Evolutionary conservation across 495 filamentous ascomycete species (phyloP).

Genomic region (Neurospora sp.): DNA sequence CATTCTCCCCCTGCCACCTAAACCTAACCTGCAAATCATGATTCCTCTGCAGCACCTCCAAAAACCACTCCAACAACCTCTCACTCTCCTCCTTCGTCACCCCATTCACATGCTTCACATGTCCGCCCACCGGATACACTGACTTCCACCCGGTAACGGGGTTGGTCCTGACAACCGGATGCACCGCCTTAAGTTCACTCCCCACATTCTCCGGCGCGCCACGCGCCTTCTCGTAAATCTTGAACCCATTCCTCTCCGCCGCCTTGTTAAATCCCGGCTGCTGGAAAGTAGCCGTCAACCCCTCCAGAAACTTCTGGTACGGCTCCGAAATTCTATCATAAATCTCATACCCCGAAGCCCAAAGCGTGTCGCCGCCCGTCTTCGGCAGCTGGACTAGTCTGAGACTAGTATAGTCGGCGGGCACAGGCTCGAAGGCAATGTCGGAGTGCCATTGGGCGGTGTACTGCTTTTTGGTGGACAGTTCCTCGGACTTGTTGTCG

Average conservation of each 20-base stretch:
- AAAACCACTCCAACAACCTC: slow-evolving; percentile 49
- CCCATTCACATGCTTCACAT: slow-evolving; percentile 55
- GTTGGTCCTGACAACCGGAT: slow-evolving; percentile 66
- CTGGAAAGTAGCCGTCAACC: slow-evolving; percentile 53
- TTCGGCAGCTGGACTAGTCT: slow-evolving; percentile 48
- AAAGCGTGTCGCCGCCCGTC: slow-evolving; percentile 52
- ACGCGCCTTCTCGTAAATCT: slow-evolving; percentile 45
- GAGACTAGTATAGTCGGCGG: slow-evolving; percentile 54
- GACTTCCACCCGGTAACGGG: slow-evolving; percentile 67
- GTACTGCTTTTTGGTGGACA: slow-evolving; percentile 25
- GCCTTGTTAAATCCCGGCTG: slow-evolving; percentile 46
- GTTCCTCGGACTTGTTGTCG: slow-evolving; percentile 1
- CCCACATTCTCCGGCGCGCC: slow-evolving; percentile 59
- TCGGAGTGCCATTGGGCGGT: slow-evolving; percentile 51
- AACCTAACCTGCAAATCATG: slow-evolving; percentile 66
- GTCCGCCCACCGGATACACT: slow-evolving; percentile 54
- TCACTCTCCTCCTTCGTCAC: slow-evolving; percentile 52
- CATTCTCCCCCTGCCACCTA: slow-evolving; percentile 51
- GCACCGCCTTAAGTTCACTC: slow-evolving; percentile 40
- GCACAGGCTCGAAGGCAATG: slow-evolving; percentile 55
- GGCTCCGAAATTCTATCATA: slow-evolving; percentile 59
- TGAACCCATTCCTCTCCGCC: slow-evolving; percentile 43
- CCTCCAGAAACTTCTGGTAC: slow-evolving; percentile 58
- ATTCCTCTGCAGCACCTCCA: slow-evolving; percentile 52
- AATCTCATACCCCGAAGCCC: slow-evolving; percentile 63